Base-by-base conservation (phyloP, 345 rosid species). In the Noccaea caerulescens region DNA sequence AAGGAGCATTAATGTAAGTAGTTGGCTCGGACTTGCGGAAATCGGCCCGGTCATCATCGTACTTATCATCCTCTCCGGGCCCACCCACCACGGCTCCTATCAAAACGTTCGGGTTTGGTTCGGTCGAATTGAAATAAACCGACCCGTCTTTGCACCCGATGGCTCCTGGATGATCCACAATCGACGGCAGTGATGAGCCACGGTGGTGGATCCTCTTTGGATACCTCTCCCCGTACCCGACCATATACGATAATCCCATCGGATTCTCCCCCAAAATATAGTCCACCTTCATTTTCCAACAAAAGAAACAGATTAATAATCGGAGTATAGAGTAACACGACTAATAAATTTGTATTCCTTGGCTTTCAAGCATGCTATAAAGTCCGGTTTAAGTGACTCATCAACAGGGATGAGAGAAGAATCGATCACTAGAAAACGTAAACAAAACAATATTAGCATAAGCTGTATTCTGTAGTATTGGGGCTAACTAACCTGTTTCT, bases 231-330 rank as follows among this genome's bases (percentile, higher is more conserved):
- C 99, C 80, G 13, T 91, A 94, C 18, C 99, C 98, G 49, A 94
- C 99, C 93, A 94, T 94, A 60, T 88, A 94, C 1, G 99, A 91
- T 36, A 91, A 53, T 56, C 89, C 93, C 80, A 76, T 74, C 0
- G 96, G 98, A 64, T 94, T 94, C n/a, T 91, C 86, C 0, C 99
- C 99, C 76, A 94, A 59, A 32, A 94, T 85, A 83, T 94, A 94
- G 80, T 94, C 97, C 72, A 77, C 80, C 79, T 76, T 69, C 70
- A 66, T n/a, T 73, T 51, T 39, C 44, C 64, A 72, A 33, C 4
- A 63, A 6, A 32, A 2, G n/a, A 57, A 3, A 18, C 4, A 20
- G 13, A 49, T 8, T 5, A n/a, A 12, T 60, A 43, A n/a, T 43
- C 46, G 7, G 16, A 43, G 30, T 5, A 43, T 43, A 10, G 2